Evolutionary conservation across 2,329 filamentous ascomycete genomes (phyloP).

Genomic region (Ascocoryne sarcoides): DNA sequence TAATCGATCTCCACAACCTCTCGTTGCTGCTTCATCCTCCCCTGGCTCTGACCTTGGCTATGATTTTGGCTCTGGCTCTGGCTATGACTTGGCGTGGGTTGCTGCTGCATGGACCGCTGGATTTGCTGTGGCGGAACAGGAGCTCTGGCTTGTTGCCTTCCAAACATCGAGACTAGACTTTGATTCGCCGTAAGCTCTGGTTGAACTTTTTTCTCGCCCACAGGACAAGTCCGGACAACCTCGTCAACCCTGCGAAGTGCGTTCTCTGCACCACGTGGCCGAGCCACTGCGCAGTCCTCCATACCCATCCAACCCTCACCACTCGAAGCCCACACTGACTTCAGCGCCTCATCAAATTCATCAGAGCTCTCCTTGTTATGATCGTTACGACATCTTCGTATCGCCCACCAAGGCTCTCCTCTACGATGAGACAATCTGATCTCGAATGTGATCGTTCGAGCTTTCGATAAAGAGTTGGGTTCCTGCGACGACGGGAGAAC

Average conservation of each 20-base stretch:
- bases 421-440: constrained; percentile 41
- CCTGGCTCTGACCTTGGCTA: constrained; percentile 1
- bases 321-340: constrained; percentile 36
- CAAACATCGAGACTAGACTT: neutral
- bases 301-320: constrained; percentile 42
- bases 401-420: constrained; percentile 32
- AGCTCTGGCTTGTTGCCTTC: neutral
- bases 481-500: constrained; percentile 24
- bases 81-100: constrained; percentile 15
- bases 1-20: constrained; percentile 24
- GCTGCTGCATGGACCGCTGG: constrained; percentile 11
- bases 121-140: neutral
- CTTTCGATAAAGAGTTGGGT: constrained; percentile 9
- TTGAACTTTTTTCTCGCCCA: neutral
- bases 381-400: constrained; percentile 20
- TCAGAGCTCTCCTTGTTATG: constrained; percentile 23
- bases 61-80: constrained; percentile 18
- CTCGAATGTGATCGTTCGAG: constrained; percentile 39
- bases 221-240: constrained; percentile 16
- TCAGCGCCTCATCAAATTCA: constrained; percentile 33
- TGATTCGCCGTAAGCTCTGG: neutral
- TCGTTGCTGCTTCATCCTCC: constrained; percentile 2
- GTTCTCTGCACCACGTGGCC: constrained; percentile 32
- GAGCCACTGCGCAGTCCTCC: constrained; percentile 37
- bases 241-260: constrained; percentile 22